A percentile compares a stretch with the other conserved stretches of the same genome.
Conservation (phyloP, 169 alveolate genomes). For the Besnoitia besnoiti region DNA sequence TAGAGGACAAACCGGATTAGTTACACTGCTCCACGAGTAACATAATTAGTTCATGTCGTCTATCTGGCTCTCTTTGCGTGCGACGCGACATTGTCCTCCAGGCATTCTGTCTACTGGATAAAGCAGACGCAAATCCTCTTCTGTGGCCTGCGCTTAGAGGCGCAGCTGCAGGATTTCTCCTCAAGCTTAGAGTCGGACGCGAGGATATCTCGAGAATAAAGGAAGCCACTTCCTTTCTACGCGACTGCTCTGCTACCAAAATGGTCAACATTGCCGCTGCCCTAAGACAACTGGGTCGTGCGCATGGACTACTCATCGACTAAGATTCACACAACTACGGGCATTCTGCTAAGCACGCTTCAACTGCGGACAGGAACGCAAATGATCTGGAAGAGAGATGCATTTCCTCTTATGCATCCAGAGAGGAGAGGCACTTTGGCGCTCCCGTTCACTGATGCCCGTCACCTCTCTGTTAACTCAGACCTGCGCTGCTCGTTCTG, state of each 20-base stretch:
- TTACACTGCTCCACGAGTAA: no score
- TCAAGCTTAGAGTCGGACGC: neutral
- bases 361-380: no score
- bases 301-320: neutral
- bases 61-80: neutral
- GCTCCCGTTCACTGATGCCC: no score
- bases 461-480: no score
- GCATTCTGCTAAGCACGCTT: no score
- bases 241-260: conserved; percentile 17
- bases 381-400: no score
- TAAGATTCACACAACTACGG: no score
- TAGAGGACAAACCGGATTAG: no score
- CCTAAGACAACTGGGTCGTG: neutral
- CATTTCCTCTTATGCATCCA: no score
- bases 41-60: no score
- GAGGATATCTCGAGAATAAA: neutral
- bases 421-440: no score
- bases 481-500: no score
- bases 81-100: neutral
- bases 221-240: neutral
- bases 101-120: conserved; percentile 15
- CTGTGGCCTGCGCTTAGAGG: conserved; percentile 45
- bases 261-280: neutral
- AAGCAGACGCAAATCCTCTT: neutral
- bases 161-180: conserved; percentile 29